Conservation (phyloP, 2,329 filamentous ascomycete genomes). For the Zalaria obscura region DNA sequence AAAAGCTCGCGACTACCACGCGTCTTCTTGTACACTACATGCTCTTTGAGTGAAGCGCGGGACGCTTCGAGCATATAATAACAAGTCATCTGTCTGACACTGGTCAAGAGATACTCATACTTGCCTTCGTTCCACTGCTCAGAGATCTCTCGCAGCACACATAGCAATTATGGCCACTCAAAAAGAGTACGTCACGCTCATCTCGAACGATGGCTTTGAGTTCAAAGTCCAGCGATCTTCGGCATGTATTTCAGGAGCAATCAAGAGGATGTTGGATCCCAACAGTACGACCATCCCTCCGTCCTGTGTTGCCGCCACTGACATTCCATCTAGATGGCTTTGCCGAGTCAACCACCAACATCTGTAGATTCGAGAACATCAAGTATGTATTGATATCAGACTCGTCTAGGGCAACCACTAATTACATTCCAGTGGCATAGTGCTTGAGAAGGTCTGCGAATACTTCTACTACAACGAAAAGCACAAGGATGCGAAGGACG, state of each 20-base stretch:
- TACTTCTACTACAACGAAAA: slow-evolving; percentile 76
- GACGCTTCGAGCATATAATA: too few relatives aligned
- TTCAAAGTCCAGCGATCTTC: slow-evolving; percentile 62
- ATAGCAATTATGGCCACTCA: slow-evolving; percentile 8
- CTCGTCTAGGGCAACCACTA: not conserved
- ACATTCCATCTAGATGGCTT: slow-evolving; percentile 40
- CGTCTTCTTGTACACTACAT: too few relatives aligned
- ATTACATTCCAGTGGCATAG: slow-evolving; percentile 41
- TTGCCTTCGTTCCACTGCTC: too few relatives aligned
- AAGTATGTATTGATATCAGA: slow-evolving; percentile 39
- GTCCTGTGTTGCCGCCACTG: not conserved
- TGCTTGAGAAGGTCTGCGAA: slow-evolving; percentile 69
- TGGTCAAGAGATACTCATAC: too few relatives aligned
- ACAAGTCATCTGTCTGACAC: too few relatives aligned
- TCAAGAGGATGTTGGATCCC: slow-evolving; percentile 62
- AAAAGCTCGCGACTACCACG: too few relatives aligned
- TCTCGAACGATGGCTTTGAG: slow-evolving; percentile 63
- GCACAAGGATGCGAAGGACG: slow-evolving; percentile 53
- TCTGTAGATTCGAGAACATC: slow-evolving; percentile 57
- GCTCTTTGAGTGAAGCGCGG: too few relatives aligned
- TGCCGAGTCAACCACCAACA: slow-evolving; percentile 47
- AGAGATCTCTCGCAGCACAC: slow-evolving; percentile 7
- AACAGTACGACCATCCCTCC: slow-evolving; percentile 35
- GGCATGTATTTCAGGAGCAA: slow-evolving; percentile 53
- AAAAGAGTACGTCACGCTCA: slow-evolving; percentile 62